Conservation (phyloP, 2,329 filamentous ascomycete genomes). For the Cercospora nicotianae region DNA sequence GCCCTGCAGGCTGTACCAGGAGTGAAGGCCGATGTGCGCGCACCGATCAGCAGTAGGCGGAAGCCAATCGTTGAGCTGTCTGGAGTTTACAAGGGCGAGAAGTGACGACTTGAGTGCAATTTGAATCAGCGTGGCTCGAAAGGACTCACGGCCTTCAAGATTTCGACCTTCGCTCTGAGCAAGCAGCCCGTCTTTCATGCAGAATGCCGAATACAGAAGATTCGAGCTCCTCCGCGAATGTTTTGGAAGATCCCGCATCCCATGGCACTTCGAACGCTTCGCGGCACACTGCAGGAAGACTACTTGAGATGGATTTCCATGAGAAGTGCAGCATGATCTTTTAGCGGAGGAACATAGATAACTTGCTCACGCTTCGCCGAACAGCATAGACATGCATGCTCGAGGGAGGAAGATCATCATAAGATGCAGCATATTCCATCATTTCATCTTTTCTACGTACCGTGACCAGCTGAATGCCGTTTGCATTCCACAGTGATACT, state of each 20-base stretch:
- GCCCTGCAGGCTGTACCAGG: slow-evolving; percentile 40
- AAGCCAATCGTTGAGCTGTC: not conserved
- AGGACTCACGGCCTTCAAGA: not conserved
- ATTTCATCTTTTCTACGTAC: not conserved
- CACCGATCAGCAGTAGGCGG: not conserved
- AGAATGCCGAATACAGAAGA: not conserved
- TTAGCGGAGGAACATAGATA: not conserved
- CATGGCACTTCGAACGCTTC: not conserved
- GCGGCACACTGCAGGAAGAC: not conserved
- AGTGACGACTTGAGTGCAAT: not conserved
- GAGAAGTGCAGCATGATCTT: not conserved
- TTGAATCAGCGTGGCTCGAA: not conserved
- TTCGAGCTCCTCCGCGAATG: not conserved
- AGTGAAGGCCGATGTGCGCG: slow-evolving; percentile 14
- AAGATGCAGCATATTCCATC: not conserved
- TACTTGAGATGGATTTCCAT: not conserved
- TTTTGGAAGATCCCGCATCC: not conserved
- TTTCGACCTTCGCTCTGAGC: not conserved
- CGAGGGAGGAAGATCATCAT: too few species aligned
- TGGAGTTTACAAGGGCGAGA: not conserved
- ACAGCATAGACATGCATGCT: not conserved
- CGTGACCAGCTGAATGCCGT: too few species aligned
- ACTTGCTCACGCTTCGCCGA: not conserved
- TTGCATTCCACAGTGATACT: too few species aligned
- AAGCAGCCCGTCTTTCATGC: not conserved